phyloP scores from a whole-genome alignment of 192 early-diverging fungal genomes.

The Entomortierella lignicola region DNA sequence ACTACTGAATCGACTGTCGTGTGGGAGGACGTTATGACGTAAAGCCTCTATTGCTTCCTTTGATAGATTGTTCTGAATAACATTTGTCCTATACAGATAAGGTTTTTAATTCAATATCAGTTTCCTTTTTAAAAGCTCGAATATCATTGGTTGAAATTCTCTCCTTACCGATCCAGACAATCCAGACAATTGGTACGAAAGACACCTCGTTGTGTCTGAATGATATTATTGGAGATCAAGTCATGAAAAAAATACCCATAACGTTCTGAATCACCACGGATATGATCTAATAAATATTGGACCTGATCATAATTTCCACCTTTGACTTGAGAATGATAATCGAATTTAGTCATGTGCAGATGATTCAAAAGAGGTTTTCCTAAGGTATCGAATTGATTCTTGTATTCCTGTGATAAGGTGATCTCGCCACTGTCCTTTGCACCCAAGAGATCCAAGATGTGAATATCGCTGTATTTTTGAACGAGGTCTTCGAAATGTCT shows the following conservation, averaged over 20 bases:
- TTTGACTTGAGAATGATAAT: slow-evolving; percentile 85
- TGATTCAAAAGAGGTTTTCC: slow-evolving; percentile 52
- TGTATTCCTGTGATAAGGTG: slow-evolving; percentile 76
- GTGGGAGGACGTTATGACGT: slow-evolving; percentile 44
- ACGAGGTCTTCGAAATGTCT: slow-evolving; percentile 81
- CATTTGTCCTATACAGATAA: slow-evolving; percentile 96
- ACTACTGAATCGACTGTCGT: slow-evolving; percentile 30
- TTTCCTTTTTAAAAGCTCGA: too few relatives aligned
- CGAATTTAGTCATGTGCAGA: slow-evolving; percentile 79
- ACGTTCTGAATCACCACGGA: slow-evolving; percentile 63
- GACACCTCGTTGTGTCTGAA: slow-evolving; percentile 82
- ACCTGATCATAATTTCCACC: slow-evolving; percentile 84
- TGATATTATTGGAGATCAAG: slow-evolving; percentile 61
- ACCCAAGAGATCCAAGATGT: slow-evolving; percentile 83
- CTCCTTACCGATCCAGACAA: slow-evolving; percentile 56
- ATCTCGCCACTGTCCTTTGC: slow-evolving; percentile 78
- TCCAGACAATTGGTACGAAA: slow-evolving; percentile 96
- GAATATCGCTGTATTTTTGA: slow-evolving; percentile 77
- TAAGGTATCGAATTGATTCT: slow-evolving; percentile 56
- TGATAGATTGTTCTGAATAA: slow-evolving; percentile 86
- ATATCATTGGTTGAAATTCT: neutral
- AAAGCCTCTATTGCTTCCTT: slow-evolving; percentile 60
- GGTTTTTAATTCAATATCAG: too few relatives aligned
- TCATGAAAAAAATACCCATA: slow-evolving; percentile 81
- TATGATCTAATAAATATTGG: slow-evolving; percentile 62